Conservation (phyloP, 148 eudicot species). For the Spergularia bocconei region DNA sequence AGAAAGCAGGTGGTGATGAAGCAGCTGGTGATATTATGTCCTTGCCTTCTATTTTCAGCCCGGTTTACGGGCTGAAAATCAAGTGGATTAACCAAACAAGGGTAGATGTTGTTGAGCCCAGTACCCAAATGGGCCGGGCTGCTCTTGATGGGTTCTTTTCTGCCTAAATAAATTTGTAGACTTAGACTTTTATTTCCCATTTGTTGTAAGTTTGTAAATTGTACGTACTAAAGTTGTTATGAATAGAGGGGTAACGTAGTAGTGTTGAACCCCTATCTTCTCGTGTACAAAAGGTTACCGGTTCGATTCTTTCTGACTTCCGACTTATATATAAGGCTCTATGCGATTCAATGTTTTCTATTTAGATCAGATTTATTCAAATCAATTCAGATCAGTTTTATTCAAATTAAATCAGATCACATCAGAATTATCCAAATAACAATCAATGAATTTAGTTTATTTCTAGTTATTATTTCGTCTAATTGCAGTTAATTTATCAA, state of each 20-base stretch:
- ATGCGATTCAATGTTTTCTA: too few relatives aligned
- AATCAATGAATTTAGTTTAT: too few relatives aligned
- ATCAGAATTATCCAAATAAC: too few relatives aligned
- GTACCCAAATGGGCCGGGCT: slow-evolving; percentile 40
- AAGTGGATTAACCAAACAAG: slow-evolving; percentile 10
- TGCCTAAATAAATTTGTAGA: slow-evolving; percentile 29
- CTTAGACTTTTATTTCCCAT: not conserved
- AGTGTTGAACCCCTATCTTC: not conserved
- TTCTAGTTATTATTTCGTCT: too few relatives aligned
- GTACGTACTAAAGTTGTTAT: not conserved
- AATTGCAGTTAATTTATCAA: too few relatives aligned
- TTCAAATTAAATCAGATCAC: too few relatives aligned
- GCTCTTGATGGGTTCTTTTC: slow-evolving; percentile 64
- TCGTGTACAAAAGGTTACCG: too few relatives aligned
- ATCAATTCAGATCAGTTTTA: too few relatives aligned
- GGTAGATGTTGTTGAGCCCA: slow-evolving; percentile 34
- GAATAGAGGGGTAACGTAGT: not conserved
- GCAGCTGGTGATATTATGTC: slow-evolving; percentile 23
- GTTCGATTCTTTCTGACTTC: too few relatives aligned
- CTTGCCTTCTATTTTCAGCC: not conserved
- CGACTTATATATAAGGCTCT: too few relatives aligned
- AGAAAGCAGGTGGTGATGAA: slow-evolving; percentile 10
- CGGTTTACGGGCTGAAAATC: not conserved
- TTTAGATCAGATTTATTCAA: too few relatives aligned
- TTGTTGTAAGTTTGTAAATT: not conserved